These are phyloP conservation scores for Claviceps cyperi DNA, from an alignment of 2,329 filamentous ascomycete species.

Conservation along the genomic window DNA sequence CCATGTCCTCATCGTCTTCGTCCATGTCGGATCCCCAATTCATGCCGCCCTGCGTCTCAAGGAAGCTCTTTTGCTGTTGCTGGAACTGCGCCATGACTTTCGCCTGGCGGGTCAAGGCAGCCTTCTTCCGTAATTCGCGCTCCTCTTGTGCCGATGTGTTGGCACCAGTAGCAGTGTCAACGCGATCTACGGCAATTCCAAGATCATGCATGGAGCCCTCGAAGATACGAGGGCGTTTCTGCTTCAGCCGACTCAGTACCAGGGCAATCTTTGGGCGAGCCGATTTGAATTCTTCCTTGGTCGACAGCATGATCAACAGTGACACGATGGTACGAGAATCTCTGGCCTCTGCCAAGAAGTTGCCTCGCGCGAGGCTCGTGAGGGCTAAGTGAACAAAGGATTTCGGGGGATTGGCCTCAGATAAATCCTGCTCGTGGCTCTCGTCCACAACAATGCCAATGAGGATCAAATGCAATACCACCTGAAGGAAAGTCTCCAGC, in stretches of 20 bases:
- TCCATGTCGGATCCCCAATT: constrained; percentile 75
- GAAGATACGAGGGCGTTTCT: constrained; percentile 64
- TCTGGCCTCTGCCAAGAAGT: constrained; percentile 42
- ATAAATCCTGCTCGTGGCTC: constrained; percentile 37
- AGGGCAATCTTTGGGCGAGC: constrained; percentile 75
- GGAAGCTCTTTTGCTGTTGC: constrained; percentile 88
- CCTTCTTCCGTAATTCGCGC: constrained; percentile 73
- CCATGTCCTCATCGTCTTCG: constrained; percentile 56
- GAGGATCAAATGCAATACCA: constrained; percentile 75
- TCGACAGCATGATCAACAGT: constrained; percentile 45
- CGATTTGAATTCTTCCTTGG: constrained; percentile 61
- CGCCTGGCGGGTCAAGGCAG: constrained; percentile 77
- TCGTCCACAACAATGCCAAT: constrained; percentile 77
- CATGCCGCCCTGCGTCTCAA: constrained; percentile 74
- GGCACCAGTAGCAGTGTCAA: constrained; percentile 73
- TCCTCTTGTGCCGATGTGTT: constrained; percentile 54
- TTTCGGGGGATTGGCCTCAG: constrained; percentile 29
- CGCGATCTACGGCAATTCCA: constrained; percentile 58
- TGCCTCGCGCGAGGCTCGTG: constrained; percentile 45
- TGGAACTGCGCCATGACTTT: constrained; percentile 97
- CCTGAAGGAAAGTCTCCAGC: constrained; percentile 81
- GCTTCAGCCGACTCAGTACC: constrained; percentile 71
- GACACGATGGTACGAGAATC: constrained; percentile 48
- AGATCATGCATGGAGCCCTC: constrained; percentile 49
- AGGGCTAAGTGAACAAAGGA: constrained; percentile 67